Base-by-base conservation (phyloP, 2,329 filamentous ascomycete species). In the Elsinoe perseae region DNA sequence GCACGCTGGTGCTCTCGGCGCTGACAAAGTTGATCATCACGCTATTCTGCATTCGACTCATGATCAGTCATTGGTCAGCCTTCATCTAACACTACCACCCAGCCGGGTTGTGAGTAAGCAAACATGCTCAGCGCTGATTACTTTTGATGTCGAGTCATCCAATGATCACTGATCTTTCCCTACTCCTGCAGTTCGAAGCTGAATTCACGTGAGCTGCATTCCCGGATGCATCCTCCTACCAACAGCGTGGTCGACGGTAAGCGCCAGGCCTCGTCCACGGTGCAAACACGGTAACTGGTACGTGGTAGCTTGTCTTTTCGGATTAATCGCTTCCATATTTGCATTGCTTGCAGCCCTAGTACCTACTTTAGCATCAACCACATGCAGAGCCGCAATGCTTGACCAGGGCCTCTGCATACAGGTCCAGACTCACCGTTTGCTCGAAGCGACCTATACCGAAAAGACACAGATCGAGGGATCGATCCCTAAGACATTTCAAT, bases 401-500 rank as follows among this genome's bases (percentile, higher is more conserved):
- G 20, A 32, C 14, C 7, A n/a, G 2, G n/a, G 14, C 44, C 16
- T 20, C 40, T 30, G 23, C 25, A 50, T 10, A 8, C 44, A 32
- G 16, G 44, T 50, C 44, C 9, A 50, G 44, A 50, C 27, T 25
- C 25, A 21, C 27, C 25, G 25, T 50, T 50, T 50, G 44, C 44
- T 50, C 44, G 12, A 38, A 48, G 16, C 28, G 48, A 7, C 12
- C 28, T n/a, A 20, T 25, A 21, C 48, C 48, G n/a, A 52, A 38
- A 25, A 32, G 12, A 38, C 48, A 52, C 7, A 8, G 16, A 38
- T 34, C 48, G 30, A 38, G 16, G 20, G 20, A 7, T 48, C 30
- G 20, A 52, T 12, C 38, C 36, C 48, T 28, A 28, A 52, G 48
- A 52, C 48, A 52, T n/a, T 38, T 20, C 30, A 20, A 52, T 50